Conservation (phyloP, 495 filamentous ascomycete species). For the Recurvomyces mirabilis region DNA sequence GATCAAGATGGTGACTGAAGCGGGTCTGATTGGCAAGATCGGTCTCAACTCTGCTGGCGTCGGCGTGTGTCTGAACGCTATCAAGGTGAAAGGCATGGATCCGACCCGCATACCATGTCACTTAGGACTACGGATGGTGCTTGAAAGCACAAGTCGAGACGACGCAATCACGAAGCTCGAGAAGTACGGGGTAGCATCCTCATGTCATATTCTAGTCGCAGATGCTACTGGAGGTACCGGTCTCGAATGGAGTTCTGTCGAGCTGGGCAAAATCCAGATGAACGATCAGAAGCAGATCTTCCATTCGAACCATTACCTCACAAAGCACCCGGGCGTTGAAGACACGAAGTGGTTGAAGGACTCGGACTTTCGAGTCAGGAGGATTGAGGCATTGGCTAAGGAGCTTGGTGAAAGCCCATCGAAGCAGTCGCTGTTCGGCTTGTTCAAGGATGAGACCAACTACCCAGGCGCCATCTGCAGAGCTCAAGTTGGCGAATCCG, state of each 20-base stretch:
- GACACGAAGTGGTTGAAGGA: conserved; percentile 46
- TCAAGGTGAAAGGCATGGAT: conserved; percentile 47
- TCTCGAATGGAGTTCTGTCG: conserved; percentile 47
- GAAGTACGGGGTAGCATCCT: conserved; percentile 45
- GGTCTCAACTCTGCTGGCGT: conserved; percentile 53
- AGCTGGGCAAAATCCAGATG: conserved; percentile 40
- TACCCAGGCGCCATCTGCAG: conserved; percentile 26
- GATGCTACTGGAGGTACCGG: conserved; percentile 44
- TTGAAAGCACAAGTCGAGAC: conserved; percentile 41
- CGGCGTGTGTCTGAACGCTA: conserved; percentile 57
- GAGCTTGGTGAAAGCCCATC: conserved; percentile 22
- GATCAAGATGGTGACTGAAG: conserved; percentile 46
- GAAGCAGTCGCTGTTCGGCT: conserved; percentile 15
- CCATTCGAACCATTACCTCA: conserved; percentile 55
- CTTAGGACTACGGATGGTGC: conserved; percentile 46
- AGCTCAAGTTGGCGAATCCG: conserved; percentile 8
- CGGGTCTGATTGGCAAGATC: conserved; percentile 64
- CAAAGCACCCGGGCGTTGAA: conserved; percentile 32
- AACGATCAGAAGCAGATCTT: conserved; percentile 39
- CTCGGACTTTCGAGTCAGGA: conserved; percentile 39
- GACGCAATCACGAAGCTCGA: conserved; percentile 42
- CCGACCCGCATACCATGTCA: conserved; percentile 48
- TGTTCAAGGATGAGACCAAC: conserved; percentile 29
- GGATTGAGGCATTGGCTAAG: conserved; percentile 35
- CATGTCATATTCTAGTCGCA: conserved; percentile 51